A percentile compares a stretch with the other conserved stretches of the same genome.
Evolutionary conservation across 225 moss, liverwort and hornwort genomes (phyloP).

Genomic region (Pseudoscleropodium purum): DNA sequence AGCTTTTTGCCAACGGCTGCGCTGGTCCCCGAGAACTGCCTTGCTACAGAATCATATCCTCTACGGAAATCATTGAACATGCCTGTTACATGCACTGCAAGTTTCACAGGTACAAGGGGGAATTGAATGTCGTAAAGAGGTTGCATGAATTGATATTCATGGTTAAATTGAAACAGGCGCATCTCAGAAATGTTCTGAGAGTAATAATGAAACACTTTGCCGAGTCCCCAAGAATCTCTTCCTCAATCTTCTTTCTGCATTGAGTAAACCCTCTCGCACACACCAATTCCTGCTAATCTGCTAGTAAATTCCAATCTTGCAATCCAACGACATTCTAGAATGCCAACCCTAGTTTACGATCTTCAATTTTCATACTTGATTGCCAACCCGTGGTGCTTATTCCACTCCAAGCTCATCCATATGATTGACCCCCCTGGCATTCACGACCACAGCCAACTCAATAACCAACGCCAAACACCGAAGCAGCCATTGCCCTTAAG

Average conservation of each 20-base stretch:
- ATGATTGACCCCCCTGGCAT: slow-evolving; percentile 64
- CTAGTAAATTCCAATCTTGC: background rate
- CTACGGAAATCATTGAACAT: background rate
- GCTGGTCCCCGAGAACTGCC: background rate
- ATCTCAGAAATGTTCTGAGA: slow-evolving; percentile 10
- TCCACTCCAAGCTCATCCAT: slow-evolving; percentile 87
- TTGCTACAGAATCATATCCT: background rate
- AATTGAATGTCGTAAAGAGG: background rate
- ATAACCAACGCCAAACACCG: background rate
- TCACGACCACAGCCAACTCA: background rate
- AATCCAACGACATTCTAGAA: background rate
- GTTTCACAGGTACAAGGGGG: background rate
- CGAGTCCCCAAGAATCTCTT: background rate
- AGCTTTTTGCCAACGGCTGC: background rate
- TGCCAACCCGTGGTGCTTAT: slow-evolving; percentile 14
- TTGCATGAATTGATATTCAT: background rate
- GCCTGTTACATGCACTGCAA: background rate
- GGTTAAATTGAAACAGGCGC: background rate
- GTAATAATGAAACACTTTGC: background rate
- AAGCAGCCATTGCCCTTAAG: background rate
- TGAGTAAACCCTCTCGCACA: background rate
- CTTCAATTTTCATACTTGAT: slow-evolving; percentile 6
- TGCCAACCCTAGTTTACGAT: background rate
- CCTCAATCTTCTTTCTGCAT: background rate
- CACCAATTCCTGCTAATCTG: background rate